phyloP scores from a whole-genome alignment of 2,329 filamentous ascomycete genomes.

The Sporothrix sp. region DNA sequence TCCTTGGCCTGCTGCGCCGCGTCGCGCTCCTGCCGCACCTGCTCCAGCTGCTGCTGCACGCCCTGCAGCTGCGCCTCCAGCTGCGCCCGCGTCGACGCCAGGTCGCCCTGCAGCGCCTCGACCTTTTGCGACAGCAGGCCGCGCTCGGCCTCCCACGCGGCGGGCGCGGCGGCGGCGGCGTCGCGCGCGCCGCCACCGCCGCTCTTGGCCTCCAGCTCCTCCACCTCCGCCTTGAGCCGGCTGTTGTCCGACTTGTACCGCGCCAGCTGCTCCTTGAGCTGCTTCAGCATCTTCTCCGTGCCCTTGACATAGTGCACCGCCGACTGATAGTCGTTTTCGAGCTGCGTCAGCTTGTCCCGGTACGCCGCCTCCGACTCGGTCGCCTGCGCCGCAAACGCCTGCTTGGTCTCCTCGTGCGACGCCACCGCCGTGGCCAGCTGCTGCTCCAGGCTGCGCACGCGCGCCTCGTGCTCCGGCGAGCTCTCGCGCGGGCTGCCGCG shows the following conservation, averaged over 20 bases:
- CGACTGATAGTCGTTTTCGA: conserved; percentile 96
- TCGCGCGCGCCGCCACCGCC: conserved; percentile 30
- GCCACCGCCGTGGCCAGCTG: conserved; percentile 69
- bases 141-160: conserved; percentile 68
- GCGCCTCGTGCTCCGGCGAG: conserved; percentile 60
- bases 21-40: conserved; percentile 60
- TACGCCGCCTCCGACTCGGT: conserved; percentile 84
- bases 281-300: conserved; percentile 97
- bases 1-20: conserved; percentile 47
- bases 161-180: conserved; percentile 30
- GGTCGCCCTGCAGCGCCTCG: conserved; percentile 56
- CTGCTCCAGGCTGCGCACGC: conserved; percentile 76
- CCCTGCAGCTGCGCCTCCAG: conserved; percentile 63
- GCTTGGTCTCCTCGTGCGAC: conserved; percentile 77
- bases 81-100: conserved; percentile 53
- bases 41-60: conserved; percentile 59
- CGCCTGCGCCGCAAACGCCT: conserved; percentile 65
- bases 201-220: conserved; percentile 49
- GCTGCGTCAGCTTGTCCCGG: conserved; percentile 83
- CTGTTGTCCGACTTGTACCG: conserved; percentile 83
- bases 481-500: conserved; percentile 64
- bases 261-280: conserved; percentile 94
- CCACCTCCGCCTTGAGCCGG: conserved; percentile 73
- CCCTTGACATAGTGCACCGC: conserved; percentile 97
- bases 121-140: conserved; percentile 58